phyloP scores from a whole-genome alignment of 139 green algal species.

The Coelastrella sp. region DNA sequence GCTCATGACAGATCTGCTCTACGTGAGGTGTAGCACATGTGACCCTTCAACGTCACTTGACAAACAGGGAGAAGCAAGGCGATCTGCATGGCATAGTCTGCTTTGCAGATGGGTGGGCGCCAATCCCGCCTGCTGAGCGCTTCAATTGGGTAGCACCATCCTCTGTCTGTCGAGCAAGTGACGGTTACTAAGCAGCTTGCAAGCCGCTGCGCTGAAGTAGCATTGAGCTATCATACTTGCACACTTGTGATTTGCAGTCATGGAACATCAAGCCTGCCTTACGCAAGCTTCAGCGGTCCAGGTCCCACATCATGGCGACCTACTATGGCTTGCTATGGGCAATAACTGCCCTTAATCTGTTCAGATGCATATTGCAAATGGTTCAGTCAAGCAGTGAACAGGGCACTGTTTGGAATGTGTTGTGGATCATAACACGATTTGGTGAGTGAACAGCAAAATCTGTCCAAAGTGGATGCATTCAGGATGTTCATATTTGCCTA shows the following conservation, averaged over 20 bases:
- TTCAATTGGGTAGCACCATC: no score
- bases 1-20: neutral
- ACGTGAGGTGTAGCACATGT: no score
- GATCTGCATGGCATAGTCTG: no score
- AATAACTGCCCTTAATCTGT: conserved; percentile 47
- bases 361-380: conserved; percentile 56
- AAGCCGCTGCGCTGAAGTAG: no score
- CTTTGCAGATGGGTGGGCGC: no score
- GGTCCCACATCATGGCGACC: conserved; percentile 63
- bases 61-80: neutral
- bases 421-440: conserved; percentile 65
- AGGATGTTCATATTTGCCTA: no score
- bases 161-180: no score
- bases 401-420: conserved; percentile 50
- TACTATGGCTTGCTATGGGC: conserved; percentile 67
- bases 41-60: no score
- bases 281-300: conserved; percentile 54
- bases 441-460: conserved; percentile 43
- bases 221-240: no score
- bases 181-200: neutral
- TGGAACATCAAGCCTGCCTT: conserved; percentile 40
- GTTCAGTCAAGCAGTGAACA: conserved; percentile 24
- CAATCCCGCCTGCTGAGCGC: no score
- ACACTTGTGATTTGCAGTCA: conserved; percentile 18
- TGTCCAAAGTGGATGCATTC: no score